Conservation (phyloP, 768 basidiomycete genomes). For the Tulasnella sp. region DNA sequence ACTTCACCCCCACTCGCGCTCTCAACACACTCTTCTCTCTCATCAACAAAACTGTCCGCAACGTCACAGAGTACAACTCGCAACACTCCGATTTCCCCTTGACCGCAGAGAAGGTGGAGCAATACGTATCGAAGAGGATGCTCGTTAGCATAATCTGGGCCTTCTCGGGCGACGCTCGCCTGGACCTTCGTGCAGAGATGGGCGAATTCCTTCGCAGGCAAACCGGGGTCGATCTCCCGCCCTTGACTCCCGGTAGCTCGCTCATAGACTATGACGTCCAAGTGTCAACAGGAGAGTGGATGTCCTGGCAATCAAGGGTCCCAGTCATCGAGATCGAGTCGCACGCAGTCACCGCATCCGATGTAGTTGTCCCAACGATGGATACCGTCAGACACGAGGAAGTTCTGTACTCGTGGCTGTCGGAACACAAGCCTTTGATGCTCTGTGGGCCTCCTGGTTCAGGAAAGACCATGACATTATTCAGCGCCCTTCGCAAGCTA, state of each 20-base stretch:
- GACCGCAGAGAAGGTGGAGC: constrained; percentile 73
- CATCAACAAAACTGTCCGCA: constrained; percentile 91
- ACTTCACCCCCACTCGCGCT: constrained; percentile 87
- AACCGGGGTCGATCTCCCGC: constrained; percentile 86
- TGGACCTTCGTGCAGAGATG: constrained; percentile 83
- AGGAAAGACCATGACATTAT: constrained; percentile 99
- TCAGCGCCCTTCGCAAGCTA: constrained; percentile 93
- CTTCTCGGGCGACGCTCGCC: constrained; percentile 92
- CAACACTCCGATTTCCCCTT: constrained; percentile 96
- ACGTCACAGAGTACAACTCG: constrained; percentile 89
- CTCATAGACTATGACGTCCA: constrained; percentile 96
- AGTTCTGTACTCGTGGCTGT: constrained; percentile 96
- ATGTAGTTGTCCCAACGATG: constrained; percentile 96
- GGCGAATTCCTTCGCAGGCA: constrained; percentile 81
- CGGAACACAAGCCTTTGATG: constrained; percentile 97
- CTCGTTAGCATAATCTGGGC: constrained; percentile 96
- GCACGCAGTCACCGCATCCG: constrained; percentile 90
- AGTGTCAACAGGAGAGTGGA: constrained; percentile 80
- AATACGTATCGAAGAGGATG: constrained; percentile 85
- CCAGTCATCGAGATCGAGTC: constrained; percentile 96
- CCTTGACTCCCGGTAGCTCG: constrained; percentile 67
- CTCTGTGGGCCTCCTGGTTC: constrained; percentile 99
- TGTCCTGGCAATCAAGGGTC: constrained; percentile 85
- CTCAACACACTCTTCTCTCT: constrained; percentile 96
- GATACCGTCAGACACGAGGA: constrained; percentile 99